phyloP scores from a whole-genome alignment of 1,139 yeast genomes.

The Suhomyces maxii region DNA sequence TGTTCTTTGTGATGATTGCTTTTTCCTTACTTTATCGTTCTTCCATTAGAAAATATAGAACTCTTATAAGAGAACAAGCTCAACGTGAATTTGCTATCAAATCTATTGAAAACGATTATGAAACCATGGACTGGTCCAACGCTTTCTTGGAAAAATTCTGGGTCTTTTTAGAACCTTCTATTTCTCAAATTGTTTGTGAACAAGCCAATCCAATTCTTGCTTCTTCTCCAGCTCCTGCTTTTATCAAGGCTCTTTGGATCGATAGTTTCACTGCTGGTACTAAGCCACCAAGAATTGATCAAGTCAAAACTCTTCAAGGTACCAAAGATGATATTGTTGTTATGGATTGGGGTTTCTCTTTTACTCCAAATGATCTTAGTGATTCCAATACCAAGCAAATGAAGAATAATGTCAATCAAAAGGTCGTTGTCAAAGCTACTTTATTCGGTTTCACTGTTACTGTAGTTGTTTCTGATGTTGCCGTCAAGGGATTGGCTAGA shows the following conservation, averaged over 20 bases:
- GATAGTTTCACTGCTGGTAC: slow-evolving; percentile 90
- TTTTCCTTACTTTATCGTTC: slow-evolving; percentile 75
- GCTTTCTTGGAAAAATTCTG: slow-evolving; percentile 86
- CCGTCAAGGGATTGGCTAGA: slow-evolving; percentile 69
- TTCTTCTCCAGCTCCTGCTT: slow-evolving; percentile 75
- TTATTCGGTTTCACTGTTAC: slow-evolving; percentile 70
- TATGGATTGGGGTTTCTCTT: slow-evolving; percentile 92
- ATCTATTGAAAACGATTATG: slow-evolving; percentile 82
- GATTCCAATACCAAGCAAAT: slow-evolving; percentile 84
- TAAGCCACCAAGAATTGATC: slow-evolving; percentile 90
- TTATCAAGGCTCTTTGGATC: slow-evolving; percentile 78
- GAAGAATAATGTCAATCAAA: slow-evolving; percentile 80
- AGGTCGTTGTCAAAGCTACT: slow-evolving; percentile 64
- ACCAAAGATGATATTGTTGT: slow-evolving; percentile 90
- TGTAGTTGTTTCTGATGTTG: slow-evolving; percentile 58
- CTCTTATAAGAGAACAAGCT: slow-evolving; percentile 70
- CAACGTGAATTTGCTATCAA: slow-evolving; percentile 83
- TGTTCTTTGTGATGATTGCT: slow-evolving; percentile 65
- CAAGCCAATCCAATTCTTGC: slow-evolving; percentile 84
- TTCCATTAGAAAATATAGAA: slow-evolving; percentile 77
- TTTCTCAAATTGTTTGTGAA: slow-evolving; percentile 80
- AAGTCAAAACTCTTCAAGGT: slow-evolving; percentile 82
- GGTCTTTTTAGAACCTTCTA: slow-evolving; percentile 87
- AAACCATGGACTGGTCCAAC: slow-evolving; percentile 94
- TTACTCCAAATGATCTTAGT: slow-evolving; percentile 84